phyloP scores from a whole-genome alignment of 805 yeast species.

The Candida wancherniae region DNA sequence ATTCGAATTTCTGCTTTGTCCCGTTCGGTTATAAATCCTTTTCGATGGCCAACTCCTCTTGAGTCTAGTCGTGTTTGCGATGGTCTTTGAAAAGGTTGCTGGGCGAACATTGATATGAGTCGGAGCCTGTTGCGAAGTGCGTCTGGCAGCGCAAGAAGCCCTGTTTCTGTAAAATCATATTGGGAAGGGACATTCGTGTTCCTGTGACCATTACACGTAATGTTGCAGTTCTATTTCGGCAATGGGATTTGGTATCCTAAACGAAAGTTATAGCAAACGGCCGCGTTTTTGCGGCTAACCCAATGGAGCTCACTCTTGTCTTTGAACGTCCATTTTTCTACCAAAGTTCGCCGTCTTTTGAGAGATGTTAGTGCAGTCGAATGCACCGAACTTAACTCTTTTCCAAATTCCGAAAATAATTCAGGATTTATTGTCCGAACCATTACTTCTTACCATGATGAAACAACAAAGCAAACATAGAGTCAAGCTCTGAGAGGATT shows the following conservation, averaged over 20 bases:
- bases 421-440: constrained; percentile 9
- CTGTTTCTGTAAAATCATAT: no score
- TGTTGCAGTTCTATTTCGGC: constrained; percentile 45
- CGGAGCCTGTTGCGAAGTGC: no score
- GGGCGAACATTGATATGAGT: no score
- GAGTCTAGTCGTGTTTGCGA: constrained; percentile 11
- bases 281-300: constrained; percentile 43
- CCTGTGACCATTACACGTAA: constrained; percentile 12
- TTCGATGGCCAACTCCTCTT: constrained; percentile 11
- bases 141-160: no score
- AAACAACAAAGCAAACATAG: constrained; percentile 75
- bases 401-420: constrained; percentile 3
- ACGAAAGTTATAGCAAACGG: constrained; percentile 76
- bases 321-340: constrained; percentile 46
- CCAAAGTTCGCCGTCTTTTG: constrained; percentile 22
- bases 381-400: constrained; percentile 52
- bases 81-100: constrained; percentile 3
- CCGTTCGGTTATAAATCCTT: constrained; percentile 2
- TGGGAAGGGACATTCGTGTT: no score
- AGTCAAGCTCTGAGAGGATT: constrained; percentile 81
- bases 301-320: constrained; percentile 85
- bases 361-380: constrained; percentile 53
- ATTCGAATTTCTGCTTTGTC: no score
- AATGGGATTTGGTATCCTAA: constrained; percentile 52
- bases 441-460: constrained; percentile 47